Evolutionary conservation across 2,329 filamentous ascomycete genomes (phyloP).

Genomic region (Aspergillus awamori): DNA sequence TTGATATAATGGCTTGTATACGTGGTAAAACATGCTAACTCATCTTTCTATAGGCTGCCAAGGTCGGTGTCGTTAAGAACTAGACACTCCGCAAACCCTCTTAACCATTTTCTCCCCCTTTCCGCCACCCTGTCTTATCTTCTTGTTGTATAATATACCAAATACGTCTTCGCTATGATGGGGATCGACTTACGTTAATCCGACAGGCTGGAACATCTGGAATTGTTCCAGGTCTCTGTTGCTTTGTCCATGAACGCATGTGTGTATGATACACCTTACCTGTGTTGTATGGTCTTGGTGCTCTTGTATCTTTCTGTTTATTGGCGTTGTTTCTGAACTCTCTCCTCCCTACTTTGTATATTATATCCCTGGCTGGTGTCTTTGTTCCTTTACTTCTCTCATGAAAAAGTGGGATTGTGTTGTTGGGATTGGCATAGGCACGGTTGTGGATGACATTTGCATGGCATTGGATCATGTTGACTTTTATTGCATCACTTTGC

Average conservation of each 20-base stretch:
- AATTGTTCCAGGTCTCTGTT: slow-evolving; percentile 20
- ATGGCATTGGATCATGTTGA: slow-evolving; percentile 17
- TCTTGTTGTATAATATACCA: slow-evolving; percentile 41
- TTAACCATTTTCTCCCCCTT: slow-evolving; percentile 10
- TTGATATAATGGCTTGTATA: background rate
- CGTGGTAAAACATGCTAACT: background rate
- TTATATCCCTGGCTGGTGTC: slow-evolving; percentile 26
- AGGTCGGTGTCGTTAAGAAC: slow-evolving; percentile 93
- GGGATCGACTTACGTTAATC: slow-evolving; percentile 21
- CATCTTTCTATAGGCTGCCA: slow-evolving; percentile 64
- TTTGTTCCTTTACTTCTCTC: slow-evolving; percentile 18
- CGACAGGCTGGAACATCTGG: slow-evolving; percentile 10
- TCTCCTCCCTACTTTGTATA: slow-evolving; percentile 40
- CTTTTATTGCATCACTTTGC: slow-evolving; percentile 13
- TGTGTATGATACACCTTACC: slow-evolving; percentile 41
- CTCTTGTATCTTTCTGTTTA: slow-evolving; percentile 21
- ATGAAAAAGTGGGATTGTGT: slow-evolving; percentile 14
- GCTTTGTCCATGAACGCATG: slow-evolving; percentile 33
- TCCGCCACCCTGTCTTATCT: slow-evolving; percentile 15
- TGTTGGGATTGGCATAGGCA: slow-evolving; percentile 18
- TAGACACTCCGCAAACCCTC: slow-evolving; percentile 31
- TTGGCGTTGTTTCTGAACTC: slow-evolving; percentile 32
- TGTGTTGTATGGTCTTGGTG: slow-evolving; percentile 32
- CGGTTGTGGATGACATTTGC: slow-evolving; percentile 15
- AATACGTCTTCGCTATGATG: slow-evolving; percentile 31